These are phyloP conservation scores for Tephrocybe sp. DNA, from an alignment of 768 basidiomycete genomes.

Conservation along the genomic window DNA sequence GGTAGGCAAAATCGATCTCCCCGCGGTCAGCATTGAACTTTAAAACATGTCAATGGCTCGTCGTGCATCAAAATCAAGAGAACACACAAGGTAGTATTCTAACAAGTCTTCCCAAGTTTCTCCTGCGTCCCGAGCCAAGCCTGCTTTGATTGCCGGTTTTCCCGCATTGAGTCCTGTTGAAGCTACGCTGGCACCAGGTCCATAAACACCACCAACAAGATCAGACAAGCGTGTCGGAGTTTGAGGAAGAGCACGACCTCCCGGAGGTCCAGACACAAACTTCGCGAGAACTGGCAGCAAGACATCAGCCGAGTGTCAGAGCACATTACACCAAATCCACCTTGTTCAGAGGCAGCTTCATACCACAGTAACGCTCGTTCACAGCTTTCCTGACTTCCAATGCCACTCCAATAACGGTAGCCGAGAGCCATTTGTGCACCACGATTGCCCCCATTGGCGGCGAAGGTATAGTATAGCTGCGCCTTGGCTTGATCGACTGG, in stretches of 20 bases:
- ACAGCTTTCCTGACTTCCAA: slow-evolving; percentile 88
- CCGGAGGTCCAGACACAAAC: slow-evolving; percentile 86
- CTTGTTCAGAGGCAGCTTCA: slow-evolving; percentile 83
- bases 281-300: slow-evolving; percentile 65
- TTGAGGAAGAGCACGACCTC: slow-evolving; percentile 83
- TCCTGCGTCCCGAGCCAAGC: slow-evolving; percentile 78
- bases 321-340: slow-evolving; percentile 33
- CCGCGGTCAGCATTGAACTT: slow-evolving; percentile 96
- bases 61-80: background rate
- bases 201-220: slow-evolving; percentile 89
- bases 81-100: slow-evolving; percentile 82
- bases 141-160: slow-evolving; percentile 81
- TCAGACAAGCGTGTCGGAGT: slow-evolving; percentile 85
- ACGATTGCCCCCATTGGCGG: slow-evolving; percentile 83
- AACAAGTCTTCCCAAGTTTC: slow-evolving; percentile 94
- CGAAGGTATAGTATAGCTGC: slow-evolving; percentile 91
- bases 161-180: slow-evolving; percentile 77
- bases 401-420: slow-evolving; percentile 95
- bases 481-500: slow-evolving; percentile 77
- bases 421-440: slow-evolving; percentile 92
- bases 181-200: slow-evolving; percentile 91
- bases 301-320: background rate
- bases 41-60: slow-evolving; percentile 9
- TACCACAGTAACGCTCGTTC: slow-evolving; percentile 86
- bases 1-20: slow-evolving; percentile 85